These are phyloP conservation scores for Vicia sativa DNA, from an alignment of 306 rosid species.

Conservation along the genomic window DNA sequence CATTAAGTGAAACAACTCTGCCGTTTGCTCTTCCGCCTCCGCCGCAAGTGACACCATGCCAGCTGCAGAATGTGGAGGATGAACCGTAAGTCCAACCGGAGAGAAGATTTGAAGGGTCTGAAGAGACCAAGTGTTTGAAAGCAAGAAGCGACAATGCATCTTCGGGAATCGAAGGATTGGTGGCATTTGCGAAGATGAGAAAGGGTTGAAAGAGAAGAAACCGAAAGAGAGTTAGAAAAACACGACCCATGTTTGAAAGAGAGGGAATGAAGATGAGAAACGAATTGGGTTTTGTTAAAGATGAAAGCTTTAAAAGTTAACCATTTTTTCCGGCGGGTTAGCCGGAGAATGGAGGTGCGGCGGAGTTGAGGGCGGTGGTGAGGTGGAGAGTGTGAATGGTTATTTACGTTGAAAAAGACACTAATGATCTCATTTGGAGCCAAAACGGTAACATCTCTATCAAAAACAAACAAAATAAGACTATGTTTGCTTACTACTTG, in stretches of 20 bases:
- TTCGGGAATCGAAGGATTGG: constrained; percentile 15
- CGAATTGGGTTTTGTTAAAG: constrained; percentile 22
- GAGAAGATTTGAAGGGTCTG: constrained; percentile 48
- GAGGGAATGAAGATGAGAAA: constrained; percentile 20
- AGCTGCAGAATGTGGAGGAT: constrained; percentile 43
- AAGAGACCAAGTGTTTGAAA: constrained; percentile 46
- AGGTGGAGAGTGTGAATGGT: constrained; percentile 15
- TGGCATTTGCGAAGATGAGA: constrained; percentile 32
- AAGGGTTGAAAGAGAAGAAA: constrained; percentile 26
- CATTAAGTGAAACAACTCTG: constrained; percentile 47
- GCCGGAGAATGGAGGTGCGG: constrained; percentile 36
- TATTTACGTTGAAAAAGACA: constrained; percentile 40
- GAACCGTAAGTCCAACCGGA: constrained; percentile 43
- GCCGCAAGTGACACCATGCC: constrained; percentile 61
- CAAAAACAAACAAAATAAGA: too few species aligned
- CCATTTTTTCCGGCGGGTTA: constrained; percentile 36
- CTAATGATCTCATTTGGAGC: constrained; percentile 38
- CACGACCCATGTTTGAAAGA: constrained; percentile 40
- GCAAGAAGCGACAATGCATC: constrained; percentile 64
- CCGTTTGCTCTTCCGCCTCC: constrained; percentile 17
- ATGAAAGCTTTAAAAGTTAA: not conserved
- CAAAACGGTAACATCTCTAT: constrained; percentile 43
- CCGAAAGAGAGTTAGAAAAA: constrained; percentile 25
- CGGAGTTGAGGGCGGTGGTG: not conserved
- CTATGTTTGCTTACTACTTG: too few species aligned